A percentile compares a stretch with the other conserved stretches of the same genome.
These are phyloP conservation scores for Sicyos baderoa DNA, from an alignment of 306 rosid species.

Conservation along the genomic window DNA sequence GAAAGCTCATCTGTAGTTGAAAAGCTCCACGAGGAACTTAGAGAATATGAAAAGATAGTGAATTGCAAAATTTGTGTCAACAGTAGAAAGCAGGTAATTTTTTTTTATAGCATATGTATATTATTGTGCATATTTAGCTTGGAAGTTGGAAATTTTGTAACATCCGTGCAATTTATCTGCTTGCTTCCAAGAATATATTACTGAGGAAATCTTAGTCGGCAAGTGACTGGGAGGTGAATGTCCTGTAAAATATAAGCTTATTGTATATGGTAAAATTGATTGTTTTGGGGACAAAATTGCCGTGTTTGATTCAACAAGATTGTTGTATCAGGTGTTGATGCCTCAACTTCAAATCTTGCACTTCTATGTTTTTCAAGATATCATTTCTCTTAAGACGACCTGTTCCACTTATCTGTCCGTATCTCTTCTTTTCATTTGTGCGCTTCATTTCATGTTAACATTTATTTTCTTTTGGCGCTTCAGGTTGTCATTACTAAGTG, in stretches of 20 bases:
- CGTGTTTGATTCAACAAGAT: neutral
- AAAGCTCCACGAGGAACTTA: conserved; percentile 76
- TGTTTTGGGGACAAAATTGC: neutral
- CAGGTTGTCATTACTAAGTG: conserved; percentile 98
- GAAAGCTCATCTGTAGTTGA: conserved; percentile 64
- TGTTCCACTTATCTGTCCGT: neutral
- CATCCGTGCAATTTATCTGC: neutral
- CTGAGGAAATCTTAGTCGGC: neutral
- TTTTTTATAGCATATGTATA: neutral
- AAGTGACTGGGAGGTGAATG: conserved; percentile 3
- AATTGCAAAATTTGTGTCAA: conserved; percentile 83
- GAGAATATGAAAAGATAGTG: conserved; percentile 72
- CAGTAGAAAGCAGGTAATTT: conserved; percentile 70
- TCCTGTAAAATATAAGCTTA: neutral
- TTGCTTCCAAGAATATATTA: conserved; percentile 2
- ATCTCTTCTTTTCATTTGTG: neutral
- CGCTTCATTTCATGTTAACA: neutral
- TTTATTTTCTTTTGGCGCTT: conserved; percentile 19
- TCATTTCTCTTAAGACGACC: neutral
- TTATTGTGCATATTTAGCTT: neutral
- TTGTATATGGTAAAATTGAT: neutral
- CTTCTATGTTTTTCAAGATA: neutral
- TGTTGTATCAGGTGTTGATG: neutral
- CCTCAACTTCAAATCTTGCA: conserved; percentile 1
- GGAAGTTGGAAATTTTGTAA: neutral